Evolutionary conservation across 306 rosid genomes (phyloP), one percentile per base, ranked within the genome.

Genomic region (Fragaria ananassa): DNA sequence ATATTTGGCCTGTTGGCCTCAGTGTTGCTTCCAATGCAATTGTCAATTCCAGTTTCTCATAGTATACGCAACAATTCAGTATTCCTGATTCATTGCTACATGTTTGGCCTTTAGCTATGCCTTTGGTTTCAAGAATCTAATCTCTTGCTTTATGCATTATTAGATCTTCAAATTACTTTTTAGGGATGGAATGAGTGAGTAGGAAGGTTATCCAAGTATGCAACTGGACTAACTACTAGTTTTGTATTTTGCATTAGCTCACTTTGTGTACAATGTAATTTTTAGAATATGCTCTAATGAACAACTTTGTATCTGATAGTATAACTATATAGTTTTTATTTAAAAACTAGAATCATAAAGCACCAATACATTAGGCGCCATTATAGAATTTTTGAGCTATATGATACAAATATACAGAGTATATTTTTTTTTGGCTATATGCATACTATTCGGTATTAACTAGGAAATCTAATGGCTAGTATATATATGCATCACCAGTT

Each of bases 401-500:
- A 17, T 17, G 23, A 18, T 51, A 17, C 57, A 51, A 1, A 17
- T 50, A 53, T 1, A 18, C 3, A 6, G 11, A 19, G 10, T 6
- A 0, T 18, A n/a, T 19, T 0, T 51, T 51, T 17, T 53, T 17
- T 39, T 39, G 5, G 44, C 9, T 39, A 39, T 39, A 39, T 39
- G 44, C 44, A 39, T 39, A 39, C 44, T 39, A 39, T 39, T 39
- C 9, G 44, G 44, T 39, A 39, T 39, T 7, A 39, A 39, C 9
- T 8, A 54, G 60, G 21, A 54, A 54, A 54, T 0, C 27, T 54
- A 37, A 5, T 19, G 15, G 6, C 50, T 15, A 29, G 44, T 54
- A 23, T 31, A 18, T 54, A 23, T 31, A 39, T 39, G 44, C 44
- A 58, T 60, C 79, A 87, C 81, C 86, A 85, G 74, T 69, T 78